phyloP scores from a whole-genome alignment of 768 basidiomycete genomes.

The Gyrodon lividus region DNA sequence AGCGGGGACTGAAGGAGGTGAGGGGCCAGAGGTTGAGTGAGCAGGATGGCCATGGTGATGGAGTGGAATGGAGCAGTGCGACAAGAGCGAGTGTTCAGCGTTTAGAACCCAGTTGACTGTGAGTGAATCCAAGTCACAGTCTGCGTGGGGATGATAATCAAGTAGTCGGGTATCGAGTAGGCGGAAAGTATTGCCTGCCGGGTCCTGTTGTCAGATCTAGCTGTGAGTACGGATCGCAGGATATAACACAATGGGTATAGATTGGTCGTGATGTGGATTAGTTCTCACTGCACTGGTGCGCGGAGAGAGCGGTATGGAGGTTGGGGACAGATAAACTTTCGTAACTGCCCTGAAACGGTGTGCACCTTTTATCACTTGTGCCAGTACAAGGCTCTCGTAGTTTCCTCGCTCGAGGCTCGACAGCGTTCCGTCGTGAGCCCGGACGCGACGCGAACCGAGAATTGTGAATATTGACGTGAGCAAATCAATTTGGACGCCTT shows the following conservation, averaged over 20 bases:
- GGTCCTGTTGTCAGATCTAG: not conserved
- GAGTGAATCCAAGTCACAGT: not conserved
- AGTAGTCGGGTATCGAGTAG: conserved; percentile 2
- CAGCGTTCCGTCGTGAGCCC: too few relatives aligned
- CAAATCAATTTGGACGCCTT: too few relatives aligned
- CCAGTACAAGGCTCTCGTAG: too few relatives aligned
- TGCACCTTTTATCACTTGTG: too few relatives aligned
- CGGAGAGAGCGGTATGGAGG: conserved; percentile 11
- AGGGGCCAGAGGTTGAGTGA: conserved; percentile 5
- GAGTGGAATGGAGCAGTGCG: not conserved
- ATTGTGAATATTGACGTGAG: too few relatives aligned
- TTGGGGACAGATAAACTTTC: not conserved
- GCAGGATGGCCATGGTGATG: conserved; percentile 14
- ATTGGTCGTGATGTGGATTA: conserved; percentile 1
- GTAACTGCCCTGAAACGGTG: too few relatives aligned
- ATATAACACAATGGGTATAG: conserved; percentile 1
- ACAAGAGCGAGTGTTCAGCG: conserved; percentile 13
- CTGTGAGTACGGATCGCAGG: conserved; percentile 4
- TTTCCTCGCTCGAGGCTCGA: too few relatives aligned
- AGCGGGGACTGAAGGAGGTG: conserved; percentile 6
- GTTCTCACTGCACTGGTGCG: conserved; percentile 13
- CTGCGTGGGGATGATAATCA: not conserved
- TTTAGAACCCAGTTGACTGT: conserved; percentile 5
- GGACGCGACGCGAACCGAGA: too few relatives aligned
- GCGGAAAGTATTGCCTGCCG: not conserved